Percentiles rank a stretch among this genome's conserved stretches.
Conservation (phyloP, 495 filamentous ascomycete genomes). For the Ascodesmis nigricans region DNA sequence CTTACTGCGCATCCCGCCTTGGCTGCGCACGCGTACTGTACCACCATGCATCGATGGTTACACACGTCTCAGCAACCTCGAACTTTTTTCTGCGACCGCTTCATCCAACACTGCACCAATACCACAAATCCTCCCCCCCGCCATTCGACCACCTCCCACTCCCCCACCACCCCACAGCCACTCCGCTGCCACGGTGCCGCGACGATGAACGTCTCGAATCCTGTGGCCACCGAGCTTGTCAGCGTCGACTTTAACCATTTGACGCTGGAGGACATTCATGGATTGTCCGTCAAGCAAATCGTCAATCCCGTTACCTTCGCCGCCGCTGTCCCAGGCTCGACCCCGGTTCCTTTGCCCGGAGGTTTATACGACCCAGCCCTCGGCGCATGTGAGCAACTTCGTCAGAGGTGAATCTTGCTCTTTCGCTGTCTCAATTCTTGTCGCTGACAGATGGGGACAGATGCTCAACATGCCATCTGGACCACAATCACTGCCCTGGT, state of each 20-base stretch:
- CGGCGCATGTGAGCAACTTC: conserved; percentile 33
- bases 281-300: conserved; percentile 78
- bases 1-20: too few relatives aligned
- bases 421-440: not conserved
- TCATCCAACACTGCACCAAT: too few relatives aligned
- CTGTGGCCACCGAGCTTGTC: conserved; percentile 61
- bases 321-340: conserved; percentile 49
- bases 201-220: conserved; percentile 69
- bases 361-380: conserved; percentile 86
- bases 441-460: too few relatives aligned
- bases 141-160: too few relatives aligned
- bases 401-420: conserved; percentile 19
- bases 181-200: too few relatives aligned
- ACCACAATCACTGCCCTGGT: conserved; percentile 60
- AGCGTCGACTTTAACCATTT: conserved; percentile 79
- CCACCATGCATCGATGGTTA: too few relatives aligned
- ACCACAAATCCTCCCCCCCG: too few relatives aligned
- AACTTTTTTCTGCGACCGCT: too few relatives aligned
- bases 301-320: conserved; percentile 79
- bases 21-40: too few relatives aligned
- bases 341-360: conserved; percentile 15
- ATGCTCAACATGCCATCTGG: conserved; percentile 73
- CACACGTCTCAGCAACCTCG: too few relatives aligned
- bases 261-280: conserved; percentile 56
- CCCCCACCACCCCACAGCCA: not conserved